Percentiles rank a stretch among this genome's conserved stretches.
Evolutionary conservation across 805 yeast genomes (phyloP).

Genomic region (Sugiyamaella marilandica): DNA sequence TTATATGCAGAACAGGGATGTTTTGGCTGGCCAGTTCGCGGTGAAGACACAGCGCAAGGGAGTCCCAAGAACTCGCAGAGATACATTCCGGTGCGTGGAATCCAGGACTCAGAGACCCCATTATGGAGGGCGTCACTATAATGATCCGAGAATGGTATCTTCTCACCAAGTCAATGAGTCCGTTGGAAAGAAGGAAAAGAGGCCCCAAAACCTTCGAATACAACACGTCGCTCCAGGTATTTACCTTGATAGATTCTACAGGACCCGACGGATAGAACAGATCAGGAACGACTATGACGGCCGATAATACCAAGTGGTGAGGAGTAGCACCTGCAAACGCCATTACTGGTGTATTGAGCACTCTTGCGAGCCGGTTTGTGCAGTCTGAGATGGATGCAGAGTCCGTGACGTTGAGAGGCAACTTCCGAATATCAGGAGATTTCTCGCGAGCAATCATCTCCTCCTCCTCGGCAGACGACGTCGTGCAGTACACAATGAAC

Average conservation of each 20-base stretch:
- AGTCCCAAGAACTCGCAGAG: conserved; percentile 42
- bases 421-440: conserved; percentile 63
- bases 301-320: conserved; percentile 54
- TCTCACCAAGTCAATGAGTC: conserved; percentile 51
- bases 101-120: conserved; percentile 50
- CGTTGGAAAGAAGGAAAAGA: conserved; percentile 48
- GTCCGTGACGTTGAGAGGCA: conserved; percentile 47
- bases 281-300: conserved; percentile 67
- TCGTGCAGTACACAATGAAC: conserved; percentile 72
- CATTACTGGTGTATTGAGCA: conserved; percentile 49
- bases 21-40: conserved; percentile 42
- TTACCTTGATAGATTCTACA: conserved; percentile 48
- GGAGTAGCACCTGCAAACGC: conserved; percentile 57
- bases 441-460: conserved; percentile 45
- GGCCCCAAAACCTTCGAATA: conserved; percentile 46
- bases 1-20: conserved; percentile 41
- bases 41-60: conserved; percentile 37
- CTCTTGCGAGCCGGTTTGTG: conserved; percentile 44
- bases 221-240: conserved; percentile 48
- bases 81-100: conserved; percentile 62
- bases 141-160: conserved; percentile 47
- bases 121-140: conserved; percentile 51
- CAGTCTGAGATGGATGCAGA: conserved; percentile 42
- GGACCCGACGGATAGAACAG: conserved; percentile 66
- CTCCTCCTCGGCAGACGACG: conserved; percentile 56